Evolutionary conservation across 108 stramenopile genomes (phyloP).

Genomic region (Nannochloropsis oceanica): DNA sequence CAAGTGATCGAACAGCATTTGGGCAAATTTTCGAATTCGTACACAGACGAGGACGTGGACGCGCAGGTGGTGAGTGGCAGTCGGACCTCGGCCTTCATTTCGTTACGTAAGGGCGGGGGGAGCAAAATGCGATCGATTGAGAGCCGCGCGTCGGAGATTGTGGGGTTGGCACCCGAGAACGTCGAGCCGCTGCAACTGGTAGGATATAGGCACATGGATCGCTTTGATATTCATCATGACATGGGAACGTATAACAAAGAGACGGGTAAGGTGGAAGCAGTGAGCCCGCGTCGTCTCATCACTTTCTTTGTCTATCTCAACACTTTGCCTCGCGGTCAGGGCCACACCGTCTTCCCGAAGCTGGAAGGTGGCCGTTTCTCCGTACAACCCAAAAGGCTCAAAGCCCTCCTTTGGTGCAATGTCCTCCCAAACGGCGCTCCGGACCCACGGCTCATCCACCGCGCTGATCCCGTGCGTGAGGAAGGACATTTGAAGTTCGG

Average conservation of each 20-base stretch:
- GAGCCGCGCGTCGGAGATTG: slow-evolving; percentile 3
- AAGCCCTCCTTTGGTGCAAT: slow-evolving; percentile 6
- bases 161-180: background rate
- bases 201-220: background rate
- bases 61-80: background rate
- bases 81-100: background rate
- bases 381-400: background rate
- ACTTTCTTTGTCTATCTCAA: slow-evolving; percentile 20
- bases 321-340: background rate
- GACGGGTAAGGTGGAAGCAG: slow-evolving; percentile 1
- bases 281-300: background rate
- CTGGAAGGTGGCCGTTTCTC: background rate
- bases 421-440: background rate
- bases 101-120: background rate
- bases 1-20: background rate
- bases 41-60: background rate
- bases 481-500: background rate
- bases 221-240: slow-evolving; percentile 8
- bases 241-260: background rate
- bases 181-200: slow-evolving; percentile 8
- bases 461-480: background rate
- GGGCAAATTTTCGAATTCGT: background rate
- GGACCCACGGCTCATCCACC: slow-evolving; percentile 2
- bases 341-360: background rate
- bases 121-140: slow-evolving; percentile 1